These are phyloP conservation scores for Malus domestica DNA, from an alignment of 306 rosid species.

Conservation along the genomic window ASM211411v1 NC_041796.1:1555501-1556000, in stretches of 20 bases:
- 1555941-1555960: slow-evolving; percentile 65
- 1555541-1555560: slow-evolving; percentile 56
- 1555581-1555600: slow-evolving; percentile 45
- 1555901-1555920: slow-evolving; percentile 12
- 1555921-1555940: slow-evolving; percentile 40
- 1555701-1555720: slow-evolving; percentile 94
- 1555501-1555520: slow-evolving; percentile 17
- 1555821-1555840: slow-evolving; percentile 16
- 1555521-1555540: slow-evolving; percentile 61
- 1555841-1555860: slow-evolving; percentile 49
- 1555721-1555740: slow-evolving; percentile 93
- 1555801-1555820: slow-evolving; percentile 60
- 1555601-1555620: slow-evolving; percentile 9
- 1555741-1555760: slow-evolving; percentile 89
- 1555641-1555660: slow-evolving; percentile 46
- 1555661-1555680: slow-evolving; percentile 83
- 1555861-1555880: slow-evolving; percentile 39
- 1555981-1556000: slow-evolving; percentile 78
- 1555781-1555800: slow-evolving; percentile 94
- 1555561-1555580: slow-evolving; percentile 48
- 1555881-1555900: slow-evolving; percentile 49
- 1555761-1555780: slow-evolving; percentile 83
- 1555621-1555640: slow-evolving; percentile 29
- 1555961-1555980: slow-evolving; percentile 27
- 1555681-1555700: slow-evolving; percentile 94